A percentile compares a stretch with the other conserved stretches of the same genome.
Conservation (phyloP, 2,329 filamentous ascomycete genomes). For the Verticillium longisporum region DNA sequence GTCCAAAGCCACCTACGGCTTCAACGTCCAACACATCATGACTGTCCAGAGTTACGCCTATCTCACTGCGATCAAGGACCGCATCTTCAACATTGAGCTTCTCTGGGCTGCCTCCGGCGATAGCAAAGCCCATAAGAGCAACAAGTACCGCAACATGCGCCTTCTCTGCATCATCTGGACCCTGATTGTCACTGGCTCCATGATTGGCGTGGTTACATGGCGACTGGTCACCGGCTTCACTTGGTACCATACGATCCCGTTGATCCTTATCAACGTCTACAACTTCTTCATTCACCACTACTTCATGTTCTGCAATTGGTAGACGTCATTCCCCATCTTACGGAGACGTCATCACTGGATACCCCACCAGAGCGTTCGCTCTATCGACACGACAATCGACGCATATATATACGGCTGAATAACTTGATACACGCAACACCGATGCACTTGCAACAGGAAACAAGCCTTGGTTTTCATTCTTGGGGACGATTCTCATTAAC, state of each 20-base stretch:
- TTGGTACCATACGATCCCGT: conserved; percentile 31
- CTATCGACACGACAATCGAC: background rate
- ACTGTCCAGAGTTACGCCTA: conserved; percentile 33
- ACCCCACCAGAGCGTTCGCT: background rate
- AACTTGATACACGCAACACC: background rate
- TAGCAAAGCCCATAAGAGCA: conserved; percentile 30
- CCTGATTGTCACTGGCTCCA: conserved; percentile 20
- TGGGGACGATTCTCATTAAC: background rate
- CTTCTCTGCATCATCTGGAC: conserved; percentile 30
- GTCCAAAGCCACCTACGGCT: conserved; percentile 30
- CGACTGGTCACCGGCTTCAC: conserved; percentile 23
- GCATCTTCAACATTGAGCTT: conserved; percentile 28
- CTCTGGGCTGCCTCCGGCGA: conserved; percentile 31
- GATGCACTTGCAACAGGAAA: background rate
- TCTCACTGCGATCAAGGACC: conserved; percentile 33
- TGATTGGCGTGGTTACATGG: conserved; percentile 26
- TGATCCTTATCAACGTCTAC: conserved; percentile 29
- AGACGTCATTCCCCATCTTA: background rate
- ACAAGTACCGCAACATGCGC: conserved; percentile 36
- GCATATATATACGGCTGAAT: background rate
- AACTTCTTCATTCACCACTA: conserved; percentile 31
- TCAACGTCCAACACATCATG: conserved; percentile 34
- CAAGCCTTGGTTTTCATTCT: background rate
- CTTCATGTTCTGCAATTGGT: conserved; percentile 27
- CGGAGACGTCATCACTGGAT: background rate